Conservation (phyloP, 2,329 filamentous ascomycete species). For the Metarhizium brunneum region DNA sequence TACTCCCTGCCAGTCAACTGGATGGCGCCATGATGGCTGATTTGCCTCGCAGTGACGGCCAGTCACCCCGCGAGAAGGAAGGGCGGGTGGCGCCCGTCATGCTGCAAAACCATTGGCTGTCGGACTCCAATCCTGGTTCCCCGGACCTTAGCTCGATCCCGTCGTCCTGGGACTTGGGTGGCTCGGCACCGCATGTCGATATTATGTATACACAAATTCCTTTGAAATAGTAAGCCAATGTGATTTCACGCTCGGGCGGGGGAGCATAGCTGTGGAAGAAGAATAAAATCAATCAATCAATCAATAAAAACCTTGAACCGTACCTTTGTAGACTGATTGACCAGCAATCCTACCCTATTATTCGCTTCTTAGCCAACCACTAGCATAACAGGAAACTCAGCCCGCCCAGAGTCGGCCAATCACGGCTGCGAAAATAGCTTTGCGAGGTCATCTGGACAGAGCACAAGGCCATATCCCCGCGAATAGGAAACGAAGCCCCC, state of each 20-base stretch:
- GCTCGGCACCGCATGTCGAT: background rate
- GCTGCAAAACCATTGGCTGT: slow-evolving; percentile 5
- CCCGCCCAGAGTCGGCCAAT: background rate
- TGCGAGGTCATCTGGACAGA: slow-evolving; percentile 6
- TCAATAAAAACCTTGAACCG: too few relatives aligned
- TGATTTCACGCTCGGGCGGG: too few relatives aligned
- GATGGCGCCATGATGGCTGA: background rate
- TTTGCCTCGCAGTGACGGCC: background rate
- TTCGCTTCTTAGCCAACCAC: background rate
- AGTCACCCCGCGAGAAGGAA: background rate
- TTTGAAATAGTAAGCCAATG: too few relatives aligned
- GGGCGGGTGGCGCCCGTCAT: slow-evolving; percentile 7
- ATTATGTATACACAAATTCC: too few relatives aligned
- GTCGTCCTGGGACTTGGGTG: slow-evolving; percentile 6
- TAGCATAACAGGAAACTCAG: background rate
- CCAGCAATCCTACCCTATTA: too few relatives aligned
- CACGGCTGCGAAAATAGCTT: slow-evolving; percentile 1
- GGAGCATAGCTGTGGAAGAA: too few relatives aligned
- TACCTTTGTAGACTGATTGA: too few relatives aligned
- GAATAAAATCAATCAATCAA: too few relatives aligned
- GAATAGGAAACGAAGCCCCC: slow-evolving; percentile 1
- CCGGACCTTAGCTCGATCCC: slow-evolving; percentile 1
- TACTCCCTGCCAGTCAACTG: too few relatives aligned
- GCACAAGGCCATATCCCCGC: background rate
- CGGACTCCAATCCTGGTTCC: slow-evolving; percentile 4